A percentile compares a stretch with the other conserved stretches of the same genome.
phyloP scores from a whole-genome alignment of 106 monocot species.

The Acanthochlamys bracteata region DNA sequence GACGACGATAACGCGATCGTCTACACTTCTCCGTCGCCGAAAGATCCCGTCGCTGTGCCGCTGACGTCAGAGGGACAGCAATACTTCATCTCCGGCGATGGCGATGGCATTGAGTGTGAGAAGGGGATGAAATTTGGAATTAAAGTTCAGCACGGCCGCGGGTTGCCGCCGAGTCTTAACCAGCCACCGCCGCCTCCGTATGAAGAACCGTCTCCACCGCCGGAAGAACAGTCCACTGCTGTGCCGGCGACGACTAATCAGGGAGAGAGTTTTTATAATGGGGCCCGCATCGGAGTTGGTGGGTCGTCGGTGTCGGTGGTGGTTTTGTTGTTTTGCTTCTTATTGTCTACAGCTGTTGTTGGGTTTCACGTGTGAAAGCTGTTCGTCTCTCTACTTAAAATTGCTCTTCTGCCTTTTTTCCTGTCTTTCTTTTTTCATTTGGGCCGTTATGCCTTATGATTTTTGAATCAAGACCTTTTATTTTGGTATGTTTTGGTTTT shows the following conservation, averaged over 20 bases:
- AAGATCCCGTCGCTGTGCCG: constrained; percentile 22
- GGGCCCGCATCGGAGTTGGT: no score
- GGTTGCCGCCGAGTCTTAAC: constrained; percentile 34
- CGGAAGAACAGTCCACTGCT: constrained; percentile 14
- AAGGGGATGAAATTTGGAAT: constrained; percentile 66
- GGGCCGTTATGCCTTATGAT: no score
- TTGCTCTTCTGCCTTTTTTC: no score
- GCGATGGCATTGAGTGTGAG: constrained; percentile 48
- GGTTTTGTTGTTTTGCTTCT: neutral
- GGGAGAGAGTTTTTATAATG: constrained; percentile 11
- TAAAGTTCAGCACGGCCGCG: constrained; percentile 41
- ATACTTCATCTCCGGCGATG: constrained; percentile 68
- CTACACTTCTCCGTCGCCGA: constrained; percentile 20
- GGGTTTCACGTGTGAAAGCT: neutral
- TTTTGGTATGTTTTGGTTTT: no score
- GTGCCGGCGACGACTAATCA: constrained; percentile 5
- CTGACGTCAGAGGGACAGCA: constrained; percentile 38
- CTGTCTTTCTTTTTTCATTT: no score
- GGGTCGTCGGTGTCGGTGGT: neutral
- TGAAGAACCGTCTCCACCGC: constrained; percentile 6
- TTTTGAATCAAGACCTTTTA: no score
- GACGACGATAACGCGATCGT: constrained; percentile 31
- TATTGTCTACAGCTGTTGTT: neutral
- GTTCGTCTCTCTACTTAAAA: neutral
- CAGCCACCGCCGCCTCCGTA: constrained; percentile 41